phyloP scores from a whole-genome alignment of 208 protist species.

The Leishmania major region DNA sequence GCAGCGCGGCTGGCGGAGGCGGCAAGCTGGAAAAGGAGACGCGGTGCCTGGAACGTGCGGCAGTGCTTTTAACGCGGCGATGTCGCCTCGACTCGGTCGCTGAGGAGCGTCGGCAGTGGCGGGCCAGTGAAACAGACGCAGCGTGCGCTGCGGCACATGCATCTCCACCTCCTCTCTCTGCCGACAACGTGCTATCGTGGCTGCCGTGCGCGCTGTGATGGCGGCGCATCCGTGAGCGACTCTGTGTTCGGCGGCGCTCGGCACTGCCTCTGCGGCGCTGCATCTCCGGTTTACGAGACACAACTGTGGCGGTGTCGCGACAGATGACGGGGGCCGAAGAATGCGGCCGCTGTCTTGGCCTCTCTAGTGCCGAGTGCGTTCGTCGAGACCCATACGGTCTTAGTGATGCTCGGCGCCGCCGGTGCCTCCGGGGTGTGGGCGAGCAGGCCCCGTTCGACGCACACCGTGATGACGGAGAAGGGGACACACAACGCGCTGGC shows the following conservation, averaged over 20 bases:
- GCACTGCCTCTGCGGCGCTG: background rate
- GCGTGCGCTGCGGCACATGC: background rate
- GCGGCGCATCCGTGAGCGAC: background rate
- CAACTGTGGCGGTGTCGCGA: background rate
- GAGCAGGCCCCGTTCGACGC: background rate
- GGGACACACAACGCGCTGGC: background rate
- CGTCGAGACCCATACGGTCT: background rate
- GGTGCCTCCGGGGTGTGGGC: background rate
- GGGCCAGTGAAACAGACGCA: background rate
- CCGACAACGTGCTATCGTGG: background rate
- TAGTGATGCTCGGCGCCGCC: background rate
- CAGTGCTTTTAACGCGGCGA: background rate
- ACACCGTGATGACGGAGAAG: background rate
- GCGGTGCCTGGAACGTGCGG: background rate
- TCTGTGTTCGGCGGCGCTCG: background rate
- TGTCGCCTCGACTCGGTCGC: background rate
- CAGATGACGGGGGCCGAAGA: too few relatives aligned
- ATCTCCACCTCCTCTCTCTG: background rate
- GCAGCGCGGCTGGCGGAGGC: background rate
- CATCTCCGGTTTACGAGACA: background rate
- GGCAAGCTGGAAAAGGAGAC: background rate
- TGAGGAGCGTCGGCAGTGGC: background rate
- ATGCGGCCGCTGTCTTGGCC: background rate
- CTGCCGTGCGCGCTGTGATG: background rate
- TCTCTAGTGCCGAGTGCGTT: slow-evolving; percentile 7